Evolutionary conservation across 176 grass and related monocot species (phyloP), one percentile per base, ranked within the genome.

Genomic region (Eremochloa ophiuroides): DNA sequence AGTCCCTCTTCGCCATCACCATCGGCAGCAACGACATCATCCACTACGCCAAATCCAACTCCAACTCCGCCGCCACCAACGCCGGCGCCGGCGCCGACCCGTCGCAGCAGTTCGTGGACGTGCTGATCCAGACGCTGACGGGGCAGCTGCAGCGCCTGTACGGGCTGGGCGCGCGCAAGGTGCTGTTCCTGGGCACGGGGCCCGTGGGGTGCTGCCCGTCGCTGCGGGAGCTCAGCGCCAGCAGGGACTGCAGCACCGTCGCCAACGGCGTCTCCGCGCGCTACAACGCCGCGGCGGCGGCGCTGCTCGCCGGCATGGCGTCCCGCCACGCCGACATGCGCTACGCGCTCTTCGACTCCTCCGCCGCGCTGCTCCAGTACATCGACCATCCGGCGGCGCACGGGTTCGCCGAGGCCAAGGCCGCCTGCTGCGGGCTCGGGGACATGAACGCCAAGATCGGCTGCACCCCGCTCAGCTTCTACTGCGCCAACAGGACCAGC

Each of bases 21-120:
- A 91, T 97, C 68, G 92, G 95, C 68, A 97, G 95, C 89, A 97
- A 97, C 74, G 95, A 97, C 58, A 84, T 97, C n/a, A 74, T 93
- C 53, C 80, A 87, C 62, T 97, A 97, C 82, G 90, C 71, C 37
- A 94, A 70, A 71, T 85, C 77, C 46, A 80, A 28, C 75, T 85
- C 77, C 46, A 80, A 28, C 75, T 37, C 89, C 0, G 61, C 58
- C 35, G 58, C 63, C 42, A 43, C 39, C 28, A 34, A 33, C 53
- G 80, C 69, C 56, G 69, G 73, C 66, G 34, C 10, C 20, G 85
- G 1, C 66, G 66, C 7, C 66, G 22, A 25, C 37, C 62, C 91
- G 8, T 23, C 76, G 3, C 87, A 94, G 37, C 85, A 85, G 42
- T 91, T 89, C 37, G 83, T 92, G 0, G 77, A 87, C 85, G 39